Conservation (phyloP, 495 filamentous ascomycete genomes). For the Platismatia glauca region DNA sequence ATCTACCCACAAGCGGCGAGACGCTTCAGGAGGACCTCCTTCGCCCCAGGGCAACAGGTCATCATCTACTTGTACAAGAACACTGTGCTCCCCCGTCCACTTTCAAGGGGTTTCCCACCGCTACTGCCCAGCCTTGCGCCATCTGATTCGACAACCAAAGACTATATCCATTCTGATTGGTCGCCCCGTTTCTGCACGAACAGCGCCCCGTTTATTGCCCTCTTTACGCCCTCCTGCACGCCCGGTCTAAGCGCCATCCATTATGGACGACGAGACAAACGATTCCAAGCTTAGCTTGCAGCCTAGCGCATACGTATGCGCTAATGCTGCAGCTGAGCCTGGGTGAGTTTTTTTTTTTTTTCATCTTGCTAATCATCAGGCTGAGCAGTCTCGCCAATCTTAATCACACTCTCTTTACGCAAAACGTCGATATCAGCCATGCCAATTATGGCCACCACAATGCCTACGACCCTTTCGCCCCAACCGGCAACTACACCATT, state of each 20-base stretch:
- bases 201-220: neutral
- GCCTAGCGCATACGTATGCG: neutral
- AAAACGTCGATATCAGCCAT: too few species aligned
- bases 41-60: neutral
- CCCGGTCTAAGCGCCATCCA: neutral
- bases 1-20: neutral
- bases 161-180: neutral
- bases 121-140: neutral
- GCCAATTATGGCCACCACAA: neutral
- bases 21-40: neutral
- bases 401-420: too few species aligned
- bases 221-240: neutral
- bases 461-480: neutral
- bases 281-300: neutral
- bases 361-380: too few species aligned
- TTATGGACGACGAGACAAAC: neutral
- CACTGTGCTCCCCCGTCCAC: neutral
- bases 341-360: constrained; percentile 1
- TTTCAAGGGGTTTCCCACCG: neutral
- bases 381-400: too few species aligned
- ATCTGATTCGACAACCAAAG: neutral
- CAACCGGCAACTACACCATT: too few species aligned
- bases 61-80: neutral
- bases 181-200: neutral
- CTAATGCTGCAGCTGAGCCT: neutral